phyloP scores from a whole-genome alignment of 129 eudicot genomes.

The Gnaphalium uliginosum region DNA sequence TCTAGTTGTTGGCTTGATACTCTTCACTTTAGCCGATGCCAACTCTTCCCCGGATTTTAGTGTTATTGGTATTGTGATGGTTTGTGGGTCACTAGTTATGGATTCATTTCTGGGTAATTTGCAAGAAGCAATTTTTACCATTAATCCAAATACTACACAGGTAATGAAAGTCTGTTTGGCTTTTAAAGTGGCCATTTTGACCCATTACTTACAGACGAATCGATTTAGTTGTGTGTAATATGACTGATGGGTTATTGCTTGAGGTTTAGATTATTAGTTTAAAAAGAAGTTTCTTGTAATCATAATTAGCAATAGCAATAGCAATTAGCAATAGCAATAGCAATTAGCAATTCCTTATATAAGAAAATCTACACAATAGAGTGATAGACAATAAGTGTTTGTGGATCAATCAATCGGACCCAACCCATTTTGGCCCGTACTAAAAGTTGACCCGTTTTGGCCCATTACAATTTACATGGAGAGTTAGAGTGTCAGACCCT shows the following conservation, averaged over 20 bases:
- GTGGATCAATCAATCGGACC: too few relatives aligned
- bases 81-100: constrained; percentile 87
- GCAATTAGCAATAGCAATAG: too few relatives aligned
- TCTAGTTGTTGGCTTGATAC: constrained; percentile 80
- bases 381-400: too few relatives aligned
- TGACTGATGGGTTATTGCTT: too few relatives aligned
- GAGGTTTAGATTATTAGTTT: too few relatives aligned
- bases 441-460: not conserved
- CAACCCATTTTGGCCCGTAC: too few relatives aligned
- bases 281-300: too few relatives aligned
- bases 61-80: constrained; percentile 80
- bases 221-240: too few relatives aligned
- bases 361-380: too few relatives aligned
- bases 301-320: not conserved
- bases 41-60: constrained; percentile 87
- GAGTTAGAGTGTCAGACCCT: too few relatives aligned
- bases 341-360: too few relatives aligned
- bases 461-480: too few relatives aligned
- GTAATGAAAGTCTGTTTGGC: constrained; percentile 25
- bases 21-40: constrained; percentile 95
- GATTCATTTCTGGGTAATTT: constrained; percentile 94
- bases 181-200: not conserved
- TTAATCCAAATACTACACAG: constrained; percentile 92
- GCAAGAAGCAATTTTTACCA: constrained; percentile 95
- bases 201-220: not conserved